Evolutionary conservation across 2,329 filamentous ascomycete genomes (phyloP), one percentile per base, ranked within the genome.

Genomic region (Fusarium decemcellulare): DNA sequence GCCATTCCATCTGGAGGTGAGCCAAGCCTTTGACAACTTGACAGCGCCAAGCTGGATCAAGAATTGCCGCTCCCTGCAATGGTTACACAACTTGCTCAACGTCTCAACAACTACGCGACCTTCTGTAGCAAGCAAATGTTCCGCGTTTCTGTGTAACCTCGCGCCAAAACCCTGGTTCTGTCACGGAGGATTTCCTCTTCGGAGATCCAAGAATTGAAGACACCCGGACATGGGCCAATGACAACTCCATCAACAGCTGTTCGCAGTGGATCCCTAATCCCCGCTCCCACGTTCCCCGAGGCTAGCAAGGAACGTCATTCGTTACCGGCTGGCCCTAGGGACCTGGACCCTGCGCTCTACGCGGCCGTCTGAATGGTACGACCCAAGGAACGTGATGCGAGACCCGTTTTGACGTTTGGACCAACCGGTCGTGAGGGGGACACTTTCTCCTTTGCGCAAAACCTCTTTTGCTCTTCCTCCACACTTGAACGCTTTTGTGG

Each of bases 241-340:
- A 15, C 15, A n/a, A 40, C 6, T 40, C 37, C 37, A 40, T 40
- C 37, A 40, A 40, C 37, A n/a, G 37, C 37, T 40, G 37, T n/a
- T 40, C 5, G 15, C 8, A n/a, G 37, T 40, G 37, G 37, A 8
- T 46, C 7, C 53, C 32, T 12, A 12, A 34, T 34, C 58, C 63
- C n/a, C 18, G 46, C 39, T 11, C 12, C 14, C 2, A 29, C 11
- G 15, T 47, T 58, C 63, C 63, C 63, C 64, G 58, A 47, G 14
- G 48, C 32, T 34, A 39, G 32, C 37, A 18, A 12, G 16, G 14
- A 8, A 18, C n/a, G 8, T 29, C 18, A 39, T 39, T 29, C 43
- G 34, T 59, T 59, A 8, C 63, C 46, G 16, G 63, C 14, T 36
- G 12, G 55, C 59, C 51, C 58, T 50, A 58, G 42, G 40, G 63